phyloP scores from a whole-genome alignment of 208 protist species.

The Leishmania amazonensis region DNA sequence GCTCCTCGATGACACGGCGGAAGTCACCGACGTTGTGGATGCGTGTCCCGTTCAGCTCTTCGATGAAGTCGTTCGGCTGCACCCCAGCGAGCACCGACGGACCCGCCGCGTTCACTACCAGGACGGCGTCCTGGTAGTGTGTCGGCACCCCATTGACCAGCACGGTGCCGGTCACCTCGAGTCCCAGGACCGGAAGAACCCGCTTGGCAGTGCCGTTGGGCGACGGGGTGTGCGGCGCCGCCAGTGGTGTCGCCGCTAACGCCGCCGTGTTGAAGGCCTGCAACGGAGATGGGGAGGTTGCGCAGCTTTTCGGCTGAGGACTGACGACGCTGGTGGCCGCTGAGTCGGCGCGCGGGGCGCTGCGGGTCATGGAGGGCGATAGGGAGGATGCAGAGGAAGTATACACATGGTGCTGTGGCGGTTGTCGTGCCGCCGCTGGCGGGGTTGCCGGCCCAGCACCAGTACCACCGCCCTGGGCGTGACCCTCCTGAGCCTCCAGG shows the following conservation, averaged over 20 bases:
- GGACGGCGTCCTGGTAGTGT: slow-evolving; percentile 57
- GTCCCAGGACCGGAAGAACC: slow-evolving; percentile 45
- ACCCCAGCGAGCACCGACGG: slow-evolving; percentile 59
- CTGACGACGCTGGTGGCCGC: background rate
- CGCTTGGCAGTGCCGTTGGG: background rate
- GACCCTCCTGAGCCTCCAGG: slow-evolving; percentile 9
- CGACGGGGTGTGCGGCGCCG: background rate
- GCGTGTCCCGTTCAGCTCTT: slow-evolving; percentile 42
- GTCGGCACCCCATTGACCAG: slow-evolving; percentile 59
- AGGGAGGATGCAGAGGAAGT: background rate
- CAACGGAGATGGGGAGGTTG: background rate
- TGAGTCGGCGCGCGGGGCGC: background rate
- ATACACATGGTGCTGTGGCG: background rate
- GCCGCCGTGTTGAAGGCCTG: background rate
- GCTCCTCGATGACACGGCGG: slow-evolving; percentile 42
- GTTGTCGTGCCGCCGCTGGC: background rate
- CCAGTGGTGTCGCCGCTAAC: background rate
- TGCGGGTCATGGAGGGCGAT: slow-evolving; percentile 4
- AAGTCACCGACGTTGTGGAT: slow-evolving; percentile 47
- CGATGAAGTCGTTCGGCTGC: slow-evolving; percentile 60
- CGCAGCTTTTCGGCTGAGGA: background rate
- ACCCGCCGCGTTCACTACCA: slow-evolving; percentile 66
- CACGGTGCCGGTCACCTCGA: slow-evolving; percentile 65
- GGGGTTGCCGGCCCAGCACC: background rate
- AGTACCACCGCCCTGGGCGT: background rate